Conservation (phyloP, 2,329 filamentous ascomycete genomes). For the Penicillium sclerotiorum region DNA sequence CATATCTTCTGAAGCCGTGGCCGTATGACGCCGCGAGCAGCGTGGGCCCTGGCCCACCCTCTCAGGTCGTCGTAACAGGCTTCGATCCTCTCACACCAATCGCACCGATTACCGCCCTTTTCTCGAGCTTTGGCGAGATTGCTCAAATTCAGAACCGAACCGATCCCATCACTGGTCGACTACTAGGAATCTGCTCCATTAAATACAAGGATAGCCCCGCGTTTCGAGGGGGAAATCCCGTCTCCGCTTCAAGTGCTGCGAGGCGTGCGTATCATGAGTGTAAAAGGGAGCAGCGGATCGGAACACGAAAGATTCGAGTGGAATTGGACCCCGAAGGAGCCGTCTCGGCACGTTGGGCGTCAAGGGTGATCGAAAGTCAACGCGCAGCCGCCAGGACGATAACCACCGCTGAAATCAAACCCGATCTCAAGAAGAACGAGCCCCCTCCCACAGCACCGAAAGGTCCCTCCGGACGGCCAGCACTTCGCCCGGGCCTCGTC, state of each 20-base stretch:
- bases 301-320: constrained; percentile 74
- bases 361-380: constrained; percentile 70
- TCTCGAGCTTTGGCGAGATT: constrained; percentile 65
- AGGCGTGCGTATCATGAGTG: constrained; percentile 73
- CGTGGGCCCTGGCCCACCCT: constrained; percentile 83
- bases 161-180: constrained; percentile 90
- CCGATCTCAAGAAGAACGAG: constrained; percentile 55
- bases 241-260: constrained; percentile 77
- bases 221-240: constrained; percentile 53
- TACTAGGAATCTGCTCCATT: constrained; percentile 90
- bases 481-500: constrained; percentile 35
- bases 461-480: constrained; percentile 69
- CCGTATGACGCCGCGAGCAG: constrained; percentile 80
- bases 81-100: constrained; percentile 89
- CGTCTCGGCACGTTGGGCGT: constrained; percentile 76
- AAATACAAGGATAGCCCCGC: constrained; percentile 74
- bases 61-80: constrained; percentile 90
- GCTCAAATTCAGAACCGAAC: constrained; percentile 91
- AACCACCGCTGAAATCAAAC: constrained; percentile 31
- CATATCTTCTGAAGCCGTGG: constrained; percentile 81
- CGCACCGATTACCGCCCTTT: constrained; percentile 40
- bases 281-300: constrained; percentile 78
- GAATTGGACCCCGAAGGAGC: constrained; percentile 87
- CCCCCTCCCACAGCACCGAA: constrained; percentile 85
- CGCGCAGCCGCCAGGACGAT: constrained; percentile 53